Percentiles rank a stretch among this genome's conserved stretches.
Evolutionary conservation across 2,329 filamentous ascomycete species (phyloP).

Genomic region (Cercospora janseana): DNA sequence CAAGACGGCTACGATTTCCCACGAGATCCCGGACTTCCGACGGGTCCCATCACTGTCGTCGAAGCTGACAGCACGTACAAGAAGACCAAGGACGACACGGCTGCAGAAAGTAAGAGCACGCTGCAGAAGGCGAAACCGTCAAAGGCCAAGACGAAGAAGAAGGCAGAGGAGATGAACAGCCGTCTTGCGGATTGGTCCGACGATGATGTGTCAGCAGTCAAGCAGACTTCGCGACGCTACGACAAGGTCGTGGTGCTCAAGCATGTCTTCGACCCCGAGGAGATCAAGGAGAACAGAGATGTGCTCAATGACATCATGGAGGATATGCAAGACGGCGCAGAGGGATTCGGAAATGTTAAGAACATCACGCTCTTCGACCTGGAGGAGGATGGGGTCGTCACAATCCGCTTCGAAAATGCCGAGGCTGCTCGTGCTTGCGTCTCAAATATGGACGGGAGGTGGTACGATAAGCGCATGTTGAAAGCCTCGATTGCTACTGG

Average conservation of each 20-base stretch:
- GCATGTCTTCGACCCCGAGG: conserved; percentile 86
- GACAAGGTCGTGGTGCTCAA: conserved; percentile 84
- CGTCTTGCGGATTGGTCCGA: conserved; percentile 93
- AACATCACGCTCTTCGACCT: conserved; percentile 89
- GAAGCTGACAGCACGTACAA: conserved; percentile 90
- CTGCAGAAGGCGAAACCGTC: conserved; percentile 40
- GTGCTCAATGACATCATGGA: conserved; percentile 89
- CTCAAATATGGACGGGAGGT: conserved; percentile 69
- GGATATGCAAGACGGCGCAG: conserved; percentile 86
- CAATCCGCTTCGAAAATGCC: conserved; percentile 73
- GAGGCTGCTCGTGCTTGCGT: conserved; percentile 72
- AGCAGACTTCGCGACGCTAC: conserved; percentile 56
- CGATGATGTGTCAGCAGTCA: conserved; percentile 65
- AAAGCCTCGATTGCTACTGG: conserved; percentile 57
- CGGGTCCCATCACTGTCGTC: conserved; percentile 56
- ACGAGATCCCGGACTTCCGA: conserved; percentile 62
- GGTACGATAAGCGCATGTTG: conserved; percentile 70
- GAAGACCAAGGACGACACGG: conserved; percentile 66
- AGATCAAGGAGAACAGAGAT: conserved; percentile 80
- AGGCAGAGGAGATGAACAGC: conserved; percentile 82
- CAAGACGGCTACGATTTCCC: conserved; percentile 78
- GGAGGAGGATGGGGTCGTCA: conserved; percentile 80
- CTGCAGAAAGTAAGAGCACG: conserved; percentile 34
- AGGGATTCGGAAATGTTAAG: conserved; percentile 80
- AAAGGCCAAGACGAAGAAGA: conserved; percentile 78